These are phyloP conservation scores for Xylaria telfairii DNA, from an alignment of 495 filamentous ascomycete species.

Conservation along the genomic window DNA sequence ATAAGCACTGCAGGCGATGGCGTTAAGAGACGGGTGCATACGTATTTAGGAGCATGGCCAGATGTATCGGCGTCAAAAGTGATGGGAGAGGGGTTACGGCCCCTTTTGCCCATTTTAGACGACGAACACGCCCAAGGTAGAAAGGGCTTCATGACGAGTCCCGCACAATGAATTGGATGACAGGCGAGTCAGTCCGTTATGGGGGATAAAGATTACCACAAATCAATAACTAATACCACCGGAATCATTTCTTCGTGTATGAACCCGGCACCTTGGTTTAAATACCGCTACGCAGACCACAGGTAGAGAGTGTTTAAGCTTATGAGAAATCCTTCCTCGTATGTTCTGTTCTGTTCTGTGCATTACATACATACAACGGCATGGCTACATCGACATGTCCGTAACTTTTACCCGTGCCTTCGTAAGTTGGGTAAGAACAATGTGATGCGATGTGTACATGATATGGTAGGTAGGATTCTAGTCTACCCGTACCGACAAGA, in stretches of 20 bases:
- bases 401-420: neutral
- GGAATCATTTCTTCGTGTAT: neutral
- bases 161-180: neutral
- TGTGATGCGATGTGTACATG: neutral
- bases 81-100: neutral
- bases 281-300: neutral
- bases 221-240: neutral
- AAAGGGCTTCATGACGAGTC: neutral
- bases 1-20: constrained; percentile 7
- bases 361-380: neutral
- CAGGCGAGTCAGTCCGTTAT: neutral
- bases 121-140: neutral
- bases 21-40: neutral
- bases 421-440: neutral
- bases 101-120: neutral
- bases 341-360: neutral
- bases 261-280: neutral
- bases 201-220: neutral
- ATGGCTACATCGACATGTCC: neutral
- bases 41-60: neutral
- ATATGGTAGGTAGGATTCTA: neutral
- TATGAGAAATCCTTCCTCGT: neutral
- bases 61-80: constrained; percentile 6
- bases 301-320: neutral
- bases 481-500: neutral